These are phyloP conservation scores for Picochlorum sp. DNA, from an alignment of 139 green algal genomes.

Conservation along the genomic window DNA sequence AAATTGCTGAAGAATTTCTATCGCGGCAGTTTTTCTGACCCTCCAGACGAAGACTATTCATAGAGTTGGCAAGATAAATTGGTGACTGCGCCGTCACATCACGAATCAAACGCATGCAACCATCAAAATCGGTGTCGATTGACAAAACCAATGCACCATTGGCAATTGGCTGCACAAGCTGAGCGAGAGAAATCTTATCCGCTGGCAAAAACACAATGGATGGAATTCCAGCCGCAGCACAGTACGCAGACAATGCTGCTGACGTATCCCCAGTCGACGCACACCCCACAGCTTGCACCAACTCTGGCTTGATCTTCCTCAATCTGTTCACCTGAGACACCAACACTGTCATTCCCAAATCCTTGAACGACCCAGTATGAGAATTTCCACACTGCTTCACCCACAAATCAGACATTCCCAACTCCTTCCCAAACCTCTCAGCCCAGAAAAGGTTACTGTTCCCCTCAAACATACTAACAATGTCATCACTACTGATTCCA, in stretches of 20 bases:
- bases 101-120: slow-evolving; percentile 98
- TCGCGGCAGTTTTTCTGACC: slow-evolving; percentile 98
- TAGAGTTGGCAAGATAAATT: slow-evolving; percentile 99
- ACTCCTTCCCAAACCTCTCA: slow-evolving; percentile 90
- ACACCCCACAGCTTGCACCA: slow-evolving; percentile 91
- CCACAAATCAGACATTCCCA: slow-evolving; percentile 97
- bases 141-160: slow-evolving; percentile 95
- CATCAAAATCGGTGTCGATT: slow-evolving; percentile 99
- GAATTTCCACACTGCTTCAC: slow-evolving; percentile 99
- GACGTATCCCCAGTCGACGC: slow-evolving; percentile 98
- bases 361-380: slow-evolving; percentile 98
- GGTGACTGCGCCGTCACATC: slow-evolving; percentile 83
- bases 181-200: slow-evolving; percentile 96
- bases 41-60: slow-evolving; percentile 97
- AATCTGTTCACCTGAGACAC: slow-evolving; percentile 87
- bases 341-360: slow-evolving; percentile 98
- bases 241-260: slow-evolving; percentile 95
- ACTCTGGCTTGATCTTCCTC: slow-evolving; percentile 73
- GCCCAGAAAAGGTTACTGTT: slow-evolving; percentile 99
- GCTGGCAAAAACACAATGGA: slow-evolving; percentile 98
- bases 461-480: slow-evolving; percentile 99
- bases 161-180: slow-evolving; percentile 98
- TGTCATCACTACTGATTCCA: slow-evolving; percentile 82
- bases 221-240: slow-evolving; percentile 89
- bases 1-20: slow-evolving; percentile 99